Evolutionary conservation across 768 basidiomycete genomes (phyloP).

Genomic region (Tylopilus subfusipes): DNA sequence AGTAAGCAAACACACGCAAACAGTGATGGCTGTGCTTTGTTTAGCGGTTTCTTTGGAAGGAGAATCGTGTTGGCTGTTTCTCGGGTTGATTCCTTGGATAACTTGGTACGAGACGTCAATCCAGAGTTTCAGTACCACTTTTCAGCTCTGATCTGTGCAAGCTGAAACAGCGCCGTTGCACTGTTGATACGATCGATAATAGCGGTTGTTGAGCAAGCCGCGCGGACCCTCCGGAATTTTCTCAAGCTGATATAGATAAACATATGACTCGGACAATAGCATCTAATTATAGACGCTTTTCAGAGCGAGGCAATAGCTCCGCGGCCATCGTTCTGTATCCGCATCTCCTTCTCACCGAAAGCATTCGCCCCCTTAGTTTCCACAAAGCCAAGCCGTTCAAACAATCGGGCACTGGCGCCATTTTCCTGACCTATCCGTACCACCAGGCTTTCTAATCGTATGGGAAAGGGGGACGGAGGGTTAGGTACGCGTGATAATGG

Average conservation of each 20-base stretch:
- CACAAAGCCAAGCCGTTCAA: slow-evolving; percentile 72
- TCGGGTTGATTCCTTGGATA: too few relatives aligned
- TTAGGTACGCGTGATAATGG: slow-evolving; percentile 17
- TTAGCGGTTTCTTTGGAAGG: too few relatives aligned
- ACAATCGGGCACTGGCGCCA: slow-evolving; percentile 63
- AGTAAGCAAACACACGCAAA: slow-evolving; percentile 16
- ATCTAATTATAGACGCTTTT: slow-evolving; percentile 3
- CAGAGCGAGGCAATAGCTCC: too few relatives aligned
- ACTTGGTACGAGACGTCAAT: background rate
- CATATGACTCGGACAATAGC: slow-evolving; percentile 18
- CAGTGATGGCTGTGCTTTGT: background rate
- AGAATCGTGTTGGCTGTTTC: too few relatives aligned
- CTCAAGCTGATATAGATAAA: background rate
- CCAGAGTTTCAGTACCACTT: background rate
- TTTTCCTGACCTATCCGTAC: slow-evolving; percentile 73
- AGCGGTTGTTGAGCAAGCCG: slow-evolving; percentile 12
- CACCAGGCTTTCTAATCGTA: slow-evolving; percentile 50
- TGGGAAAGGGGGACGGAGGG: slow-evolving; percentile 40
- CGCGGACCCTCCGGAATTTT: background rate
- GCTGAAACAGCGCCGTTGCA: background rate
- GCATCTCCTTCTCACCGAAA: slow-evolving; percentile 84
- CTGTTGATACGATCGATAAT: slow-evolving; percentile 5
- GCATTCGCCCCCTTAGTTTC: slow-evolving; percentile 65
- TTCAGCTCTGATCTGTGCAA: background rate
- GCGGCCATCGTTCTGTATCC: slow-evolving; percentile 18